Evolutionary conservation across 352 stramenopile genomes (phyloP).

Genomic region (Globisporangium barbulae): DNA sequence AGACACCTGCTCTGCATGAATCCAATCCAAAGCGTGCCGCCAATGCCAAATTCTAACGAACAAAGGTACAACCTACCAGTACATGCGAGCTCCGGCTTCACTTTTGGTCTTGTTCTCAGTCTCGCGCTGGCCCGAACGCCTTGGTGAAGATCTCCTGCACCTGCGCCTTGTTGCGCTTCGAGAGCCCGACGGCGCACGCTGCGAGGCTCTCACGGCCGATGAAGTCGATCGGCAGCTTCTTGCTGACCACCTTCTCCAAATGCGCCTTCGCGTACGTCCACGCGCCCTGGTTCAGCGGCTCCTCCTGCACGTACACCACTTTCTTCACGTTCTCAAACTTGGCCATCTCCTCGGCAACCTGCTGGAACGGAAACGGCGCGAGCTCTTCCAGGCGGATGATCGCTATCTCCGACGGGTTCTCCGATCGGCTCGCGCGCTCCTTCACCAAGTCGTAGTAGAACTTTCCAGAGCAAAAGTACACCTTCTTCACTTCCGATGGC

Average conservation of each 20-base stretch:
- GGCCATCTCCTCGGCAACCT: conserved; percentile 47
- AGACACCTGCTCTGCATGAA: conserved; percentile 8
- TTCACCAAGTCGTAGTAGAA: conserved; percentile 86
- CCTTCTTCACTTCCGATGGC: conserved; percentile 49
- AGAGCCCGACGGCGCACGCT: conserved; percentile 66
- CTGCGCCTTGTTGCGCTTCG: conserved; percentile 66
- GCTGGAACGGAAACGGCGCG: conserved; percentile 80
- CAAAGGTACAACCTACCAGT: background rate
- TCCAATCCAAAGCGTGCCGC: background rate
- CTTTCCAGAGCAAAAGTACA: conserved; percentile 82
- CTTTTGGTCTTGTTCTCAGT: conserved; percentile 7
- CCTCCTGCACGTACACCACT: conserved; percentile 80
- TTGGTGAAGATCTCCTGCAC: conserved; percentile 58
- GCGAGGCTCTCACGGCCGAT: conserved; percentile 74
- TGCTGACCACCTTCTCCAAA: conserved; percentile 66
- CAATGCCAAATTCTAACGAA: background rate
- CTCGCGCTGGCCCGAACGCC: conserved; percentile 38
- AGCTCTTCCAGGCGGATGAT: conserved; percentile 81
- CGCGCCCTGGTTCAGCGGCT: conserved; percentile 77
- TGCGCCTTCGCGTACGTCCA: conserved; percentile 71
- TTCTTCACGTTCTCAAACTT: conserved; percentile 65
- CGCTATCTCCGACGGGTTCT: conserved; percentile 44
- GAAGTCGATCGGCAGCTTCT: conserved; percentile 60
- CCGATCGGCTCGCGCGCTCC: conserved; percentile 47
- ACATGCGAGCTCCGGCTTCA: conserved; percentile 10